These are phyloP conservation scores for Rutstroemia sp. DNA, from an alignment of 2,329 filamentous ascomycete genomes.

Conservation along the genomic window DNA sequence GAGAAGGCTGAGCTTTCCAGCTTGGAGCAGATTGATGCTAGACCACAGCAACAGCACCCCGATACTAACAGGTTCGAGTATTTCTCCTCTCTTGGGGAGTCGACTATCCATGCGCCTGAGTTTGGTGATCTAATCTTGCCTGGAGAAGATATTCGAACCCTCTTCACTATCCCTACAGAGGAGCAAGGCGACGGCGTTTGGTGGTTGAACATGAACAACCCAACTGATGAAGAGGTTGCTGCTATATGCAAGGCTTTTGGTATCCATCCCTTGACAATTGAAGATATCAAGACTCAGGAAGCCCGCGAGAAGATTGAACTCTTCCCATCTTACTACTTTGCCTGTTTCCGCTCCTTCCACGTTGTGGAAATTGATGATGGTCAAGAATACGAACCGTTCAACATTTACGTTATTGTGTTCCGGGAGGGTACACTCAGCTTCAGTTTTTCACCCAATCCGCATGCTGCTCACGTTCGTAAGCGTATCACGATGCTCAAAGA, in stretches of 20 bases:
- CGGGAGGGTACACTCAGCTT: constrained; percentile 92
- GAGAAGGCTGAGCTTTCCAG: constrained; percentile 45
- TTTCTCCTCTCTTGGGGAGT: constrained; percentile 92
- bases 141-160: constrained; percentile 79
- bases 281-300: constrained; percentile 94
- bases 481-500: constrained; percentile 90
- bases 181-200: constrained; percentile 73
- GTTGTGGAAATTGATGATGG: constrained; percentile 68
- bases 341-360: constrained; percentile 91
- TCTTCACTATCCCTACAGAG: constrained; percentile 65
- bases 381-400: constrained; percentile 86
- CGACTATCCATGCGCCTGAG: constrained; percentile 84
- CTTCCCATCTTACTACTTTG: constrained; percentile 96
- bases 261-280: constrained; percentile 89
- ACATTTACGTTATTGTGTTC: constrained; percentile 95
- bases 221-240: constrained; percentile 80
- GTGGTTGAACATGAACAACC: constrained; percentile 94
- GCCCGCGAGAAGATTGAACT: constrained; percentile 97
- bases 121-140: constrained; percentile 83
- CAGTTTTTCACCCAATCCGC: constrained; percentile 80
- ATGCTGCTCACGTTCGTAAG: constrained; percentile 82
- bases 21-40: constrained; percentile 15
- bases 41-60: constrained; percentile 32
- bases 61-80: constrained; percentile 86
- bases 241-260: constrained; percentile 91